A percentile compares a stretch with the other conserved stretches of the same genome.
phyloP scores from a whole-genome alignment of 805 yeast species.

The Hanseniaspora meyeri region DNA sequence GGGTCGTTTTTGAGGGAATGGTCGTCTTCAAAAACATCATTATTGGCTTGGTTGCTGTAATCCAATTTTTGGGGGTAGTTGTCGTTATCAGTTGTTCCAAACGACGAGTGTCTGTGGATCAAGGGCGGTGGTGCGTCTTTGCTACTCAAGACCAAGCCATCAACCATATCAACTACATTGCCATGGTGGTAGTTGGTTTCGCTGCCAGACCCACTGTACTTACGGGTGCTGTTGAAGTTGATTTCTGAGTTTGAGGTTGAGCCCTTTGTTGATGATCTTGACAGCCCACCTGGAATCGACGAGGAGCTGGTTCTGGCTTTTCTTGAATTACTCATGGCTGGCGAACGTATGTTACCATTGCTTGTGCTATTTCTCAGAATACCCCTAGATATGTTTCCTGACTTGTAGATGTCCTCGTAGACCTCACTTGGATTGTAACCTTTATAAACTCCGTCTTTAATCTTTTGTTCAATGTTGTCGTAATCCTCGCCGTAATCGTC shows the following conservation, averaged over 20 bases:
- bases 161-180: conserved; percentile 14
- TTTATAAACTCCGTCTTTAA: background rate
- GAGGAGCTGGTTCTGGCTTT: conserved; percentile 4
- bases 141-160: conserved; percentile 21
- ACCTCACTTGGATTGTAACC: conserved; percentile 9
- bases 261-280: conserved; percentile 11
- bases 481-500: conserved; percentile 3
- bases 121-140: conserved; percentile 1
- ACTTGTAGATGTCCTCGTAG: conserved; percentile 10
- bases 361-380: conserved; percentile 9
- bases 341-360: background rate
- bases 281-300: conserved; percentile 1
- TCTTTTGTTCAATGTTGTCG: background rate
- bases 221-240: conserved; percentile 19
- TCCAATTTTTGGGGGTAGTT: background rate
- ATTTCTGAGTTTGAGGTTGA: conserved; percentile 11
- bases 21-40: conserved; percentile 11
- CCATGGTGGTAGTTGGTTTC: conserved; percentile 13
- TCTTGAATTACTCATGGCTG: background rate
- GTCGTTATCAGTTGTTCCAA: conserved; percentile 3
- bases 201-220: conserved; percentile 14
- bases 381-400: conserved; percentile 11
- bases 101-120: conserved; percentile 9
- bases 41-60: background rate
- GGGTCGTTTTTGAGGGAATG: background rate